Evolutionary conservation across 2,329 filamentous ascomycete species (phyloP), one percentile per base, ranked within the genome.

Genomic region (Colletotrichum sp.): DNA sequence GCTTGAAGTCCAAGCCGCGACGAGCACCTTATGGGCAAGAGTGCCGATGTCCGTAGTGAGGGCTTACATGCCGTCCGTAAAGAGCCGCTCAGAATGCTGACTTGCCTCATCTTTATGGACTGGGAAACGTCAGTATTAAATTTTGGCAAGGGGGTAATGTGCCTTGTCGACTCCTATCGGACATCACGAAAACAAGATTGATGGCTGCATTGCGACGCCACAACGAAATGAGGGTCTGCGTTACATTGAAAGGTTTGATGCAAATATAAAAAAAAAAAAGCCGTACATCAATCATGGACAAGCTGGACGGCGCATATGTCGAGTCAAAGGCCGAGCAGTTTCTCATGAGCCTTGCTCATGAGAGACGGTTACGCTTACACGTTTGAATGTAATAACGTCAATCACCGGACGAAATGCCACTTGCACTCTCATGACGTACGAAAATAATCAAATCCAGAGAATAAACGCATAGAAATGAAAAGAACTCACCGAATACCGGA

Each of bases 21-120:
- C 8, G 38, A 36, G 4, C 36, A 28, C 10, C 43, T 26, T 34
- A 26, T 26, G 24, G 48, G 55, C 8, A 21, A 13, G 21, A 52
- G 24, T 16, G 58, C 24, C 15, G 21, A 38, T 16, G 28, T 61
- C 16, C 70, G 9, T 24, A 30, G 34, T 15, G 38, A 55, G 6
- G 48, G 8, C 13, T 36, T 48, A 58, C 36, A 48, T 36, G 36
- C 56, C 65, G 34, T 60, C 65, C 30, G 48, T 21, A 69, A 65
- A 34, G 73, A 56, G 18, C 43, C 34, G 68, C 73, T 73, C 16
- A 76, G 18, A 36, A 73, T 30, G 18, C 21, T 69, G 43, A 52
- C 26, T 65, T 73, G 73, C 43, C 75, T 72, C 75, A 77, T 72
- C 8, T 48, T 32, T 12, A 32, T 34, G 62, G 18, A 61, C 68